phyloP scores from a whole-genome alignment of 2,329 filamentous ascomycete species.

The Trichophyton simii region DNA sequence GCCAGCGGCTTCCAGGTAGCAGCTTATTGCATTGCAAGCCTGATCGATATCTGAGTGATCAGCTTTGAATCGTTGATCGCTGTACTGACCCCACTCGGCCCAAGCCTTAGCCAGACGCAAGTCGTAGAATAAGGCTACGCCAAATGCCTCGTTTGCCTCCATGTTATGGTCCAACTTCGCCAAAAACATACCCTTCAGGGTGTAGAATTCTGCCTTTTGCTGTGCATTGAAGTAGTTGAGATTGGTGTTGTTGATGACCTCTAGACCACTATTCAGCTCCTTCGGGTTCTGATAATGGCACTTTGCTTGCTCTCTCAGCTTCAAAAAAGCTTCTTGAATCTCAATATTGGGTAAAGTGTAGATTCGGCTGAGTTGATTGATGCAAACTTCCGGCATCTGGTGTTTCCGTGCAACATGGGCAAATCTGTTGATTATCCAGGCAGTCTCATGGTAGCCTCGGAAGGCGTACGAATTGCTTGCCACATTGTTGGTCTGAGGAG shows the following conservation, averaged over 20 bases:
- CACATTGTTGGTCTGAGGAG: conserved; percentile 65
- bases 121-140: conserved; percentile 89
- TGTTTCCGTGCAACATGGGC: conserved; percentile 97
- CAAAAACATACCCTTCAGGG: conserved; percentile 97
- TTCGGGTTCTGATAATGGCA: conserved; percentile 95
- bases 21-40: conserved; percentile 84
- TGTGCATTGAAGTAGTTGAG: conserved; percentile 93
- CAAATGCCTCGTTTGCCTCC: conserved; percentile 87
- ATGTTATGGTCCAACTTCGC: conserved; percentile 84
- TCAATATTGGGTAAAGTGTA: conserved; percentile 99
- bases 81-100: conserved; percentile 99
- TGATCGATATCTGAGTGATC: conserved; percentile 69
- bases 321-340: conserved; percentile 97
- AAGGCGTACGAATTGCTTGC: conserved; percentile 92
- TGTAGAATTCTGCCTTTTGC: conserved; percentile 98
- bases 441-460: conserved; percentile 93
- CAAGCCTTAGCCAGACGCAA: conserved; percentile 92
- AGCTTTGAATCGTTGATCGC: conserved; percentile 89
- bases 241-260: conserved; percentile 99
- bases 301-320: conserved; percentile 95
- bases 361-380: conserved; percentile 90
- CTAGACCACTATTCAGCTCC: conserved; percentile 81
- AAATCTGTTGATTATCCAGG: conserved; percentile 99
- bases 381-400: conserved; percentile 90
- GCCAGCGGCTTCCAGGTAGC: conserved; percentile 88